phyloP scores from a whole-genome alignment of 2,329 filamentous ascomycete species.

The Lachnellula occidentalis region DNA sequence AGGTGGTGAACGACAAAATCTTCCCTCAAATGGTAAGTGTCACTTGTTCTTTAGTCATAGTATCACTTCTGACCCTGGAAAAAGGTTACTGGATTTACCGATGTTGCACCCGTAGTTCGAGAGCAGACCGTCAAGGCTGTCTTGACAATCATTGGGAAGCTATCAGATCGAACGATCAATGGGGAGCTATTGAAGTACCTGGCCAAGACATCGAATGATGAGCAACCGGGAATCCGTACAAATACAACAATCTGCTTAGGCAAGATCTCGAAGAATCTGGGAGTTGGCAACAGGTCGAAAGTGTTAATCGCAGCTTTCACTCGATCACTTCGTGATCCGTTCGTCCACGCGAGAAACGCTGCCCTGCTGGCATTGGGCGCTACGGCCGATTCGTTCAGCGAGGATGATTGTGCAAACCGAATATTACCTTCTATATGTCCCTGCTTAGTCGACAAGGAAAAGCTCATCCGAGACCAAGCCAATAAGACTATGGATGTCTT shows the following conservation, averaged over 20 bases:
- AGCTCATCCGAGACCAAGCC: slow-evolving; percentile 86
- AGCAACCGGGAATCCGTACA: slow-evolving; percentile 93
- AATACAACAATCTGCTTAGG: slow-evolving; percentile 97
- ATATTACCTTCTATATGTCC: slow-evolving; percentile 82
- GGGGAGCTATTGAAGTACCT: slow-evolving; percentile 86
- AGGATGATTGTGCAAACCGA: slow-evolving; percentile 82
- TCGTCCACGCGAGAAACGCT: slow-evolving; percentile 89
- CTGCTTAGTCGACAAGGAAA: slow-evolving; percentile 88
- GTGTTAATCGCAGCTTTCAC: slow-evolving; percentile 91
- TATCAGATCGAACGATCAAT: slow-evolving; percentile 89
- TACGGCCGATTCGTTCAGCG: slow-evolving; percentile 78
- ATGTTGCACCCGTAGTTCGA: slow-evolving; percentile 81
- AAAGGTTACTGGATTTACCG: slow-evolving; percentile 88
- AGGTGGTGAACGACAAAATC: slow-evolving; percentile 90
- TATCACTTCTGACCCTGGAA: slow-evolving; percentile 14
- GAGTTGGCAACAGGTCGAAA: slow-evolving; percentile 72
- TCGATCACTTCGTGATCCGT: slow-evolving; percentile 83
- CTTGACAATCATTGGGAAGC: slow-evolving; percentile 76
- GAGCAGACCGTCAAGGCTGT: slow-evolving; percentile 97
- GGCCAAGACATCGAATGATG: slow-evolving; percentile 94
- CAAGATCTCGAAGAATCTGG: slow-evolving; percentile 89
- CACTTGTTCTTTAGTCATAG: not conserved
- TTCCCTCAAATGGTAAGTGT: slow-evolving; percentile 81
- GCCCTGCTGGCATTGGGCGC: slow-evolving; percentile 79
- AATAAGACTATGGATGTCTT: slow-evolving; percentile 86